Percentiles rank a stretch among this genome's conserved stretches.
Evolutionary conservation across 1,284 basidiomycete genomes (phyloP).

Genomic region (Trichosporon faecale): DNA sequence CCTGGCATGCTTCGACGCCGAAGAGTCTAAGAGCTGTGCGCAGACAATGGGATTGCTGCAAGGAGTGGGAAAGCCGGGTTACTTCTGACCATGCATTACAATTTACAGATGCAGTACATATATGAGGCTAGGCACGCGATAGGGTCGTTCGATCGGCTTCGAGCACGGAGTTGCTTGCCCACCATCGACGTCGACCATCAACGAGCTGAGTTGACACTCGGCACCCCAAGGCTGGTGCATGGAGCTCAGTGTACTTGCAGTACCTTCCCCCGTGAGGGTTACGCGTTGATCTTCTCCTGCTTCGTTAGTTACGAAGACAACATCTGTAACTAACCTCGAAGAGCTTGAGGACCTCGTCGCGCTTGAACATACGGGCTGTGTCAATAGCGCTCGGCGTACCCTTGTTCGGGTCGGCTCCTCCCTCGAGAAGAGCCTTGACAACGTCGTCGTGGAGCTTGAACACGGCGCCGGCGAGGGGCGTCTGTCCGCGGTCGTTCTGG

Average conservation of each 20-base stretch:
- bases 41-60: neutral
- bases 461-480: slow-evolving; percentile 75
- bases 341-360: slow-evolving; percentile 17
- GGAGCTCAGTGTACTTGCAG: too few relatives aligned
- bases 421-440: slow-evolving; percentile 60
- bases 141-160: neutral
- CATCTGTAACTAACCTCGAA: neutral
- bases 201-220: neutral
- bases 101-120: neutral
- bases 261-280: too few relatives aligned
- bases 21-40: neutral
- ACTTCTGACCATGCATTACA: neutral
- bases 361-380: slow-evolving; percentile 52
- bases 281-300: neutral
- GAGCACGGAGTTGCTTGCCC: neutral
- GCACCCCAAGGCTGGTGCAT: neutral
- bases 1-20: neutral
- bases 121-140: neutral
- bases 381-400: slow-evolving; percentile 73
- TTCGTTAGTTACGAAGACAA: neutral
- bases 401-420: slow-evolving; percentile 65
- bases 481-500: slow-evolving; percentile 71
- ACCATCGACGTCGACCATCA: neutral
- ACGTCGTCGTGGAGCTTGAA: slow-evolving; percentile 70
- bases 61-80: neutral